A percentile compares a stretch with the other conserved stretches of the same genome.
Conservation (phyloP, 345 rosid genomes). For the Eucalyptus polybractea region DNA sequence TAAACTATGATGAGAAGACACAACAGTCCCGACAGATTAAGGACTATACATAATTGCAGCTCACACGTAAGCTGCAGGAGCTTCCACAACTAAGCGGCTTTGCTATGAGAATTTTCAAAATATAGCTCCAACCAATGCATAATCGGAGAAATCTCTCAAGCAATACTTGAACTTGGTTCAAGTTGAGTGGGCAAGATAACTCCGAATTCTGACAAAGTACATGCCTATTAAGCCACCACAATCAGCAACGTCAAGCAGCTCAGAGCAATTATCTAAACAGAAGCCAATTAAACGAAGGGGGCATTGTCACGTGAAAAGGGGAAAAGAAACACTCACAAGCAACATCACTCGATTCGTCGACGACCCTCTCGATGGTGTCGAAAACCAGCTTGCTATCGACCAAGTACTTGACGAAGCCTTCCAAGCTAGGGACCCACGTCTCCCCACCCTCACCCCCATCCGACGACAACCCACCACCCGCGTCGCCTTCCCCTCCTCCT, state of each 20-base stretch:
- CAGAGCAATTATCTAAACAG: neutral
- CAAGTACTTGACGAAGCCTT: conserved; percentile 61
- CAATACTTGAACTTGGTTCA: neutral
- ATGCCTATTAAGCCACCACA: neutral
- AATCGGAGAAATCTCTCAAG: neutral
- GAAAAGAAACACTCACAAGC: conserved; percentile 41
- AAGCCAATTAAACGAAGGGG: neutral
- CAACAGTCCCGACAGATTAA: neutral
- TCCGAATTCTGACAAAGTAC: neutral
- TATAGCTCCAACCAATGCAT: neutral
- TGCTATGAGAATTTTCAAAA: neutral
- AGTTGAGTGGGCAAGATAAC: neutral
- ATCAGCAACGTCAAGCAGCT: neutral
- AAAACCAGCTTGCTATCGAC: conserved; percentile 78
- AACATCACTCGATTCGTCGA: conserved; percentile 71
- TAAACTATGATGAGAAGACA: neutral
- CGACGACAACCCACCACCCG: neutral
- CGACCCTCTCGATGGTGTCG: conserved; percentile 54
- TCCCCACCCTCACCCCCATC: conserved; percentile 3
- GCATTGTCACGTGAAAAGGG: neutral
- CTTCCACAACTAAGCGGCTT: neutral
- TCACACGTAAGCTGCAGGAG: neutral
- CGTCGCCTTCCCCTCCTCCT: neutral
- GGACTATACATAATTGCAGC: neutral
- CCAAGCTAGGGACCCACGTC: conserved; percentile 54